These are phyloP conservation scores for Solanum etuberosum DNA, from an alignment of 257 asterid genomes.

Conservation along the genomic window DNA sequence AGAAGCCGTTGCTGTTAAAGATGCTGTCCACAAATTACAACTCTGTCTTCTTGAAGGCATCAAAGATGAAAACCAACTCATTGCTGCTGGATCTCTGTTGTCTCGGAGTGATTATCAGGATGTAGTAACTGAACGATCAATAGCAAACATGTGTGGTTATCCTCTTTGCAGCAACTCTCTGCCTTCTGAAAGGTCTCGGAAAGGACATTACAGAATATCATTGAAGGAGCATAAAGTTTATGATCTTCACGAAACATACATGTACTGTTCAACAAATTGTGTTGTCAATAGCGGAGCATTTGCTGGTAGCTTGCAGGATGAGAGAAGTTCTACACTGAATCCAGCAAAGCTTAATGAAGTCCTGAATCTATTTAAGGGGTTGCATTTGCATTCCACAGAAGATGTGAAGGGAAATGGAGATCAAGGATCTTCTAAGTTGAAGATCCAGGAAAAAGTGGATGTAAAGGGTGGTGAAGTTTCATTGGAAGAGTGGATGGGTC, in stretches of 20 bases:
- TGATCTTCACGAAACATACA: conserved; percentile 79
- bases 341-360: conserved; percentile 43
- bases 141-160: conserved; percentile 64
- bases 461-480: conserved; percentile 49
- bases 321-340: conserved; percentile 47
- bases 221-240: conserved; percentile 85
- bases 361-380: conserved; percentile 40
- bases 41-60: conserved; percentile 74
- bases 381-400: conserved; percentile 25
- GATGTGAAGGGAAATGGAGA: conserved; percentile 41
- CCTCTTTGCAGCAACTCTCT: conserved; percentile 60
- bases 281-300: conserved; percentile 64
- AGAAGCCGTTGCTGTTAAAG: conserved; percentile 36
- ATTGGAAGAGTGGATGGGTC: conserved; percentile 86
- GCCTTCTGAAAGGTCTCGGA: conserved; percentile 54
- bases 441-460: conserved; percentile 57
- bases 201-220: conserved; percentile 77
- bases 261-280: conserved; percentile 74
- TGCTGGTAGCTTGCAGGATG: conserved; percentile 52
- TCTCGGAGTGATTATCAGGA: conserved; percentile 62
- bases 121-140: conserved; percentile 77
- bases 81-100: conserved; percentile 59
- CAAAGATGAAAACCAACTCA: conserved; percentile 40
- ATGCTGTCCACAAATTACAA: conserved; percentile 75
- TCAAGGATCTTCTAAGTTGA: conserved; percentile 43